Evolutionary conservation across 2,329 filamentous ascomycete species (phyloP), one percentile per base, ranked within the genome.

Genomic region (Neospermospora avenae): DNA sequence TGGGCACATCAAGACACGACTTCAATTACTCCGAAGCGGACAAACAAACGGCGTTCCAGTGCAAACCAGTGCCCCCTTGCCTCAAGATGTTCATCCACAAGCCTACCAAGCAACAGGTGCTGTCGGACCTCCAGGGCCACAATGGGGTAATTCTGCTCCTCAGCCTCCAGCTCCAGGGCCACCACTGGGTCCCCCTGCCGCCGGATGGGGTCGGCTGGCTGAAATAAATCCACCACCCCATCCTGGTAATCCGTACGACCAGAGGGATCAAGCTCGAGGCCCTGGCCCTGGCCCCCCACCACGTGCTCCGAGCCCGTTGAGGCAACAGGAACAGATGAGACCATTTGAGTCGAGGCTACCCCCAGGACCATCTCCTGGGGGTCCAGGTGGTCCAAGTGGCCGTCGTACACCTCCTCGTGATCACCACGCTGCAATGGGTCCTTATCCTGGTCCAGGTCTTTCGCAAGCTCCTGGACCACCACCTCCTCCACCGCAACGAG

Each of bases 11-110:
- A 98, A 98, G 76, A 92, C 93, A 60, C 87, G 95, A 63, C 81
- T 99, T 63, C 90, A 96, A 73, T 81, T 99, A 49, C 84, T 99
- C 59, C 90, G 95, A 60, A 93, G 85, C 65, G 91, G 91, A 18
- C 88, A 89, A 69, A 82, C 86, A 63, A 88, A 85, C 71, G 87
- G 90, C 62, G 80, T 88, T 68, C 81, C 84, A 41, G 85, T 88
- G 63, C 90, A 88, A 70, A 87, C 82, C 68, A 87, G 81, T 67
- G 90, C 88, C 55, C 93, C 93, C n/a, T 85, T 95, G 69, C 93
- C 95, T 7, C 93, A 96, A 71, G 95, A 99, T 75, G 92, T 98
- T 22, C 93, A 98, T 73, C 93, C 93, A 53, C 91, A 96, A 71
- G 90, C 93, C 6, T 98, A 98, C 71, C 92, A 96, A 75, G 85